phyloP scores from a whole-genome alignment of 1,139 yeast genomes.

The Scheffersomyces lignicola region DNA sequence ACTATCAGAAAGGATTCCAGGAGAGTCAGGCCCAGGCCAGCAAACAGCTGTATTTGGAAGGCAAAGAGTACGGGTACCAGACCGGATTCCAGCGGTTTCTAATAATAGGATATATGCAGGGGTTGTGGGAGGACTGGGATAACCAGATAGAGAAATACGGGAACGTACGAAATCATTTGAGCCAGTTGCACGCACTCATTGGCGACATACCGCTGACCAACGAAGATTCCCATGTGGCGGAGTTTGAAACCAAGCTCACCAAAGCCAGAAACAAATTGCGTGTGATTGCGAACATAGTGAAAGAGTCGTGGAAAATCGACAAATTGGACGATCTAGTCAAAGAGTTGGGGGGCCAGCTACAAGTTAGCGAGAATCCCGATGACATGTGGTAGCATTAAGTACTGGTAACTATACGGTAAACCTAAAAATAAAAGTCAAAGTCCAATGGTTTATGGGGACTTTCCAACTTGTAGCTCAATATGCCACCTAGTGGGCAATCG shows the following conservation, averaged over 20 bases:
- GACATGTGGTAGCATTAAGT: constrained; percentile 42
- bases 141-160: constrained; percentile 16
- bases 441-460: constrained; percentile 38
- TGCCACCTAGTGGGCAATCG: constrained; percentile 61
- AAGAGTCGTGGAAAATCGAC: constrained; percentile 34
- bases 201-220: constrained; percentile 31
- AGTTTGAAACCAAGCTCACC: constrained; percentile 42
- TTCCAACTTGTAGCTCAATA: constrained; percentile 47
- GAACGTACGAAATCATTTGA: constrained; percentile 26
- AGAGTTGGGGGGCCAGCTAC: constrained; percentile 41
- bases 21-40: constrained; percentile 54
- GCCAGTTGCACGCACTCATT: constrained; percentile 26
- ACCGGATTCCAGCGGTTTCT: constrained; percentile 73
- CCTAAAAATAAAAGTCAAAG: constrained; percentile 38
- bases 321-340: constrained; percentile 34
- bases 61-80: constrained; percentile 76
- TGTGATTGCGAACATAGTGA: constrained; percentile 37
- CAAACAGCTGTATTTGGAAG: constrained; percentile 53
- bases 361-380: constrained; percentile 39
- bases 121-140: constrained; percentile 47
- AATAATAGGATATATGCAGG: constrained; percentile 62
- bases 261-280: constrained; percentile 57
- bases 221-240: constrained; percentile 49
- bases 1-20: constrained; percentile 59
- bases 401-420: background rate